Base-by-base conservation (phyloP, 257 asterid genomes). In the Plantago major region DNA sequence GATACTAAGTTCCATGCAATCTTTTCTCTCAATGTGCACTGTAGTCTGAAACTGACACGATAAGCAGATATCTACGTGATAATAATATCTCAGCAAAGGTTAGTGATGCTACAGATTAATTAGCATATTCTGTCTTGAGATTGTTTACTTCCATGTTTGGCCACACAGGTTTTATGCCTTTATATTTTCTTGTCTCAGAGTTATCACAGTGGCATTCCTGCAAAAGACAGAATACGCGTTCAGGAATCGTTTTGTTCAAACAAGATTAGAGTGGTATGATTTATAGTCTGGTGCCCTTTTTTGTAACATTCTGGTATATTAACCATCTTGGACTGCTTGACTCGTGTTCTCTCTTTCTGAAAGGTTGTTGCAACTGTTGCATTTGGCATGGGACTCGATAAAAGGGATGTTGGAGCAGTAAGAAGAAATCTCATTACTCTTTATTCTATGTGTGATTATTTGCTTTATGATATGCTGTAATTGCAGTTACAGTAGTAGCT, bases 311-410 rank as follows among this genome's bases (percentile, higher is more conserved):
- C 6, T 40, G 63, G 43, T 46, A 52, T 19, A 26, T 26, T 33
- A 55, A 48, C 49, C 45, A 44, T 60, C 57, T 48, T 47, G 51
- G 44, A 63, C 63, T 17, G 65, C 33, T 45, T 63, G 62, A 60
- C 55, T 46, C 74, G 66, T 45, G 16, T 57, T 68, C 55, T 68
- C 66, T 80, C 55, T 62, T 68, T 64, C 60, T 80, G 65, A 65
- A 79, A 92, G 99, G 91, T 92, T 79, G 99, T 92, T 72, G 99
- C 99, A 65, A 92, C 99, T 30, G 99, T 92, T 48, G 97, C 99
- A 73, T 92, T 92, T 12, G 97, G 99, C 74, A 89, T 92, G 99
- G 99, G 99, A 61, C 97, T 92, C 68, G 90, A 92, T 72, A 92
- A 92, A 82, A 85, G 86, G 52, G 97, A 92, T 61, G 84, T 92